Evolutionary conservation across 805 yeast species (phyloP), one percentile per base, ranked within the genome.

Genomic region (Saturnispora saitoi): DNA sequence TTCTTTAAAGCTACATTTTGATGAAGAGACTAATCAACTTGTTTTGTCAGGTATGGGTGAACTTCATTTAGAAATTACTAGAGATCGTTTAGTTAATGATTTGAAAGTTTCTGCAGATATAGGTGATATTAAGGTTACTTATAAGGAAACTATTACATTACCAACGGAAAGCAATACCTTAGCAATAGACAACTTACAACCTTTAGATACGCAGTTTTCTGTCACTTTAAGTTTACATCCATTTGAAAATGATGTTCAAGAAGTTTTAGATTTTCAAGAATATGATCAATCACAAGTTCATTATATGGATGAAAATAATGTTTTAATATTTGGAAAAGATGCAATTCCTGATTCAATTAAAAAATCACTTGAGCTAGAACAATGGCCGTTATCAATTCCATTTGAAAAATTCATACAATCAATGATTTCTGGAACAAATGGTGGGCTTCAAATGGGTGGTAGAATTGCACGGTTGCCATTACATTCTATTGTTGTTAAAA

Each of bases 11-110:
- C 75, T 87, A 7, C 66, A 77, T 3, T 75, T 72, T 44, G 86
- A 93, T 62, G 90, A 87, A 51, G 98, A 91, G 56, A 72, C 87
- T 48, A 95, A 93, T 6, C 97, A 93, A 67, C 81, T 90, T 2
- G 76, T 90, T 26, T 66, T 93, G 29, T 81, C 95, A 17, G 99
- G 99, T 30, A 91, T 91, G 98, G 99, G 99, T 37, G 98, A 93
- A 60, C 71, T 93, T 43, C 99, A 93, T 67, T 71, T 93, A 44
- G 98, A 93, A 56, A 89, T 93, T 55, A 85, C 93, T 1, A 74
- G 73, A 43, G 93, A 87, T 57, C 72, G 97, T 48, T 72, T 89
- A 38, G 67, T 86, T n/a, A 77, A 76, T 39, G 95, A 88, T 50
- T 72, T 89, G 74, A 83, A 83, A 62, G 96, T 95, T 3, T 80